Percentiles rank a stretch among this genome's conserved stretches.
Evolutionary conservation across 345 rosid species (phyloP).

Genomic region (Abelmoschus esculentus): DNA sequence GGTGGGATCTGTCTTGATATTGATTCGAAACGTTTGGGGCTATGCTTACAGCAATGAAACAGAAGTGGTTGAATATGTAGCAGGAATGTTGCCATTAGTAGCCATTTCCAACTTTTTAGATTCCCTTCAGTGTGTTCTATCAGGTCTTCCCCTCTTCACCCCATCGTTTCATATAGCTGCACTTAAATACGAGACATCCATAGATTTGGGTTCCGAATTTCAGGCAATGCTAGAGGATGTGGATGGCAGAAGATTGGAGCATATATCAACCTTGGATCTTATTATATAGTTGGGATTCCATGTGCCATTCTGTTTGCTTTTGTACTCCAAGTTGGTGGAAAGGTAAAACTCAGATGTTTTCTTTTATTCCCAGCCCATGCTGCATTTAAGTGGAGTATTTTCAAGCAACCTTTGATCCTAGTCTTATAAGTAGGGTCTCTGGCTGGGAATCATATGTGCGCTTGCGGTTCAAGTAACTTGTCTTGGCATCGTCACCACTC

Average conservation of each 20-base stretch:
- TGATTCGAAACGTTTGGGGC: constrained; percentile 20
- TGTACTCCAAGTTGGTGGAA: constrained; percentile 27
- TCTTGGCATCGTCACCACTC: constrained; percentile 20
- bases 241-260: constrained; percentile 53
- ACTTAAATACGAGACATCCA: too few species aligned
- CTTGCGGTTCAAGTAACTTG: constrained; percentile 30
- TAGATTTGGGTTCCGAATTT: background rate
- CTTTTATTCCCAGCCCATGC: too few species aligned
- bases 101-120: constrained; percentile 34
- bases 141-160: constrained; percentile 18
- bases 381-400: background rate
- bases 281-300: constrained; percentile 39
- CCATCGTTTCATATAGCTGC: too few species aligned
- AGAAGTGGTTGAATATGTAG: constrained; percentile 29
- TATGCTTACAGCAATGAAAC: constrained; percentile 26
- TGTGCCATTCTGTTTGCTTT: constrained; percentile 32
- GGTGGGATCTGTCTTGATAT: constrained; percentile 4
- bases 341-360: constrained; percentile 13
- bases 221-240: constrained; percentile 49
- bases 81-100: constrained; percentile 28
- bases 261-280: constrained; percentile 34
- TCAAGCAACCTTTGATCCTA: background rate
- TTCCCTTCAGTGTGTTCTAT: constrained; percentile 40
- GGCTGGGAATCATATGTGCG: constrained; percentile 44
- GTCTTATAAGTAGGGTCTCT: constrained; percentile 31